Evolutionary conservation across 1,284 basidiomycete species (phyloP).

Genomic region (Moniliella sp.): DNA sequence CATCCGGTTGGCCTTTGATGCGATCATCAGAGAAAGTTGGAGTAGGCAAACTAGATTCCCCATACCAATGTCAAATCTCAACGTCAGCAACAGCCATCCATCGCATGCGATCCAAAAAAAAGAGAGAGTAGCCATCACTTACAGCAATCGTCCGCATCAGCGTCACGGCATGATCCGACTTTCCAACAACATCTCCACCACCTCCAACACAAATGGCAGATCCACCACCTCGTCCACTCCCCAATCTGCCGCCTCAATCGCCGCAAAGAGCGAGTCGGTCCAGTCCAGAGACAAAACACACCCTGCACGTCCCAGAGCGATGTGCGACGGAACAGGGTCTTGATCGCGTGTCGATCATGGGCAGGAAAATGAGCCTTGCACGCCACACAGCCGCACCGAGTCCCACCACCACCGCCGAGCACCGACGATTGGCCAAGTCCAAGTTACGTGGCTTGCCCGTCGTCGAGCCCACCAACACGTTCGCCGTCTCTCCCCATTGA

Average conservation of each 20-base stretch:
- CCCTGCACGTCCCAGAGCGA: constrained; percentile 28
- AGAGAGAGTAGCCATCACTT: constrained; percentile 1
- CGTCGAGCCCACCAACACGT: constrained; percentile 23
- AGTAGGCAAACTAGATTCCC: constrained; percentile 23
- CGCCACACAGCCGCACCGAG: constrained; percentile 14
- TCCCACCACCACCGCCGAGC: constrained; percentile 26
- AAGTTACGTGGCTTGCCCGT: constrained; percentile 26
- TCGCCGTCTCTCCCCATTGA: constrained; percentile 27
- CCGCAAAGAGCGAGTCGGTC: constrained; percentile 21
- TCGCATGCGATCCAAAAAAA: not conserved
- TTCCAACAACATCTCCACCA: constrained; percentile 18
- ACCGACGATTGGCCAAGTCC: constrained; percentile 25
- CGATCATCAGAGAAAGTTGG: constrained; percentile 22
- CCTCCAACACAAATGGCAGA: constrained; percentile 19
- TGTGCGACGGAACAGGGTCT: constrained; percentile 21
- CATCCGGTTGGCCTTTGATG: constrained; percentile 10
- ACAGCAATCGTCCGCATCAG: constrained; percentile 24
- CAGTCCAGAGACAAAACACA: constrained; percentile 28
- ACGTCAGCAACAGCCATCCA: not conserved
- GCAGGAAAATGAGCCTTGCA: constrained; percentile 14
- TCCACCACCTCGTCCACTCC: constrained; percentile 13
- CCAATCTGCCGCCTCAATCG: constrained; percentile 22
- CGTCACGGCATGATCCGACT: constrained; percentile 23
- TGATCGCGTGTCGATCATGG: constrained; percentile 22
- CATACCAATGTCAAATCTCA: no score